phyloP scores from a whole-genome alignment of 805 yeast genomes.

The Candida sanyiensis region DNA sequence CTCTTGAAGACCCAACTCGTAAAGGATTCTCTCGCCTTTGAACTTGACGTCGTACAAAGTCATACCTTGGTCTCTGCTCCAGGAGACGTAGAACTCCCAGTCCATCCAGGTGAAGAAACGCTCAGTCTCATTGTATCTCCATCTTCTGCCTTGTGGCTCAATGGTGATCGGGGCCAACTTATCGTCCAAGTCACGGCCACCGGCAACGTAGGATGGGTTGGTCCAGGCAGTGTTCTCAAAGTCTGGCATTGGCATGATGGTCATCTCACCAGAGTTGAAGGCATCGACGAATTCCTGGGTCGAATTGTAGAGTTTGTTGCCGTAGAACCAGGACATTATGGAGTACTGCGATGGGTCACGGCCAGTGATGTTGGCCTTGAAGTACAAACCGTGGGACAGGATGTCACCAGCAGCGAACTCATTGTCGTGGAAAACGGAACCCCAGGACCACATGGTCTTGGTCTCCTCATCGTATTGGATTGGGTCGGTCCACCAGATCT shows the following conservation, averaged over 20 bases:
- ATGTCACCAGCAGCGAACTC: slow-evolving; percentile 23
- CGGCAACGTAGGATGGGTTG: slow-evolving; percentile 15
- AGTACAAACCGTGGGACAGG: slow-evolving; percentile 21
- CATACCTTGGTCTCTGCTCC: slow-evolving; percentile 25
- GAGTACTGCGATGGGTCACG: slow-evolving; percentile 16
- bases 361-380: slow-evolving; percentile 22
- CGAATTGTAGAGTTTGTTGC: slow-evolving; percentile 19
- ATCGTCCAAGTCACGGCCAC: slow-evolving; percentile 22
- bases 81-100: slow-evolving; percentile 25
- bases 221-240: slow-evolving; percentile 6
- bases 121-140: slow-evolving; percentile 23
- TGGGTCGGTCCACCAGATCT: slow-evolving; percentile 24
- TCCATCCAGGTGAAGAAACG: slow-evolving; percentile 29
- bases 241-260: slow-evolving; percentile 15
- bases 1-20: slow-evolving; percentile 27
- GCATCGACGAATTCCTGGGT: slow-evolving; percentile 24
- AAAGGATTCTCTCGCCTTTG: slow-evolving; percentile 27
- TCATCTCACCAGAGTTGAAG: slow-evolving; percentile 18
- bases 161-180: slow-evolving; percentile 21
- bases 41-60: slow-evolving; percentile 24
- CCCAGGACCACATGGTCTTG: slow-evolving; percentile 15
- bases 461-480: slow-evolving; percentile 18
- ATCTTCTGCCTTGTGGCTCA: slow-evolving; percentile 27
- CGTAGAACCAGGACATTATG: slow-evolving; percentile 22
- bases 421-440: slow-evolving; percentile 18